Base-by-base conservation (phyloP, 2,329 filamentous ascomycete species). In the Fusarium pseudograminearum region DNA sequence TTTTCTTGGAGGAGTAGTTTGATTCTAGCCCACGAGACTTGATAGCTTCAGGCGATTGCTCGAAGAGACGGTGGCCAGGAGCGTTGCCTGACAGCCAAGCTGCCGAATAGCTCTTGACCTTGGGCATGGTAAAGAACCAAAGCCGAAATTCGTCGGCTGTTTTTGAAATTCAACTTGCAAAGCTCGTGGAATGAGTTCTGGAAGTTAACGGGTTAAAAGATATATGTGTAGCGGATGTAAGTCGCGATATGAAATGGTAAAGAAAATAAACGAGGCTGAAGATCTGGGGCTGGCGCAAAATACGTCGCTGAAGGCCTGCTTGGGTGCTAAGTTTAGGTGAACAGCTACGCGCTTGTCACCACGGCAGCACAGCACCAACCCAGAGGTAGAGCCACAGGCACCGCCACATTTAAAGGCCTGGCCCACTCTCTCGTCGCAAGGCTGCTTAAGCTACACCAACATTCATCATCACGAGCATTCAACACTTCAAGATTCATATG, bases 91-190 rank as follows among this genome's bases (percentile, higher is more conserved):
- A 90, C 59, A 99, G 90, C 93, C 94, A 99, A 72, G 90, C 84
- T 58, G 95, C 94, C 76, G 93, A 94, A 80, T 94, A 95, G 79
- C 89, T 90, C 78, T 92, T 90, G 76, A 97, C 89, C 80, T 91
- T 94, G 38, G 93, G 93, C 95, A 98, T 98, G 62, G 77, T 65
- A 51, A 61, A 36, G 55, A 44, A 47, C 47, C 57, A 53, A 50
- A 41, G 45, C 56, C 45, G 33, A 42, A 60, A 46, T 59, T 47
- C 24, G 59, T 51, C 45, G 33, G 42, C 34, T 22, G 28, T 33
- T 33, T 41, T 41, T 52, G 28, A 15, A 36, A 26, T 50, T 15
- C 31, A 65, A 65, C 50, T 73, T 53, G 55, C 47, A 38, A 57
- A 67, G 66, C 61, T 72, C 28, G 36, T 61, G 42, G 4, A n/a